Conservation (phyloP, 495 filamentous ascomycete species). For the Penicillium soppii region DNA sequence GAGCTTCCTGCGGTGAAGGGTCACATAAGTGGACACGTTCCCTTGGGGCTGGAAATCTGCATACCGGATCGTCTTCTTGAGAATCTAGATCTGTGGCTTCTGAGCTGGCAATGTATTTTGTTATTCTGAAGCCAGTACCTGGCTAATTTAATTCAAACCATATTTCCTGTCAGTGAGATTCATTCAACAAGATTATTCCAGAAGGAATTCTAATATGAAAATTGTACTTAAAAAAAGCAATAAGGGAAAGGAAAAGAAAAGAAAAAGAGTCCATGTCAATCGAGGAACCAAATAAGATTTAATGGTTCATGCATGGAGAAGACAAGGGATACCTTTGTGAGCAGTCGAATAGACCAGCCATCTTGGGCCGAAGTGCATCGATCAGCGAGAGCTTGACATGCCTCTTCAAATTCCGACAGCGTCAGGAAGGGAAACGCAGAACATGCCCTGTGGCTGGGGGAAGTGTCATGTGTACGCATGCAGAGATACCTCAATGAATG, state of each 20-base stretch:
- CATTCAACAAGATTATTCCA: conserved; percentile 4
- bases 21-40: conserved; percentile 19
- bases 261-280: conserved; percentile 3
- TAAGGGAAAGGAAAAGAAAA: conserved; percentile 13
- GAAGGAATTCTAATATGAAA: too few relatives aligned
- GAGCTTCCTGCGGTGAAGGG: conserved; percentile 40
- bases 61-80: conserved; percentile 37
- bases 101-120: conserved; percentile 22
- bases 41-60: conserved; percentile 13
- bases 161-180: conserved; percentile 8
- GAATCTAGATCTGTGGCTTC: conserved; percentile 10
- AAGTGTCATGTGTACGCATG: too few relatives aligned
- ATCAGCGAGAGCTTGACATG: conserved; percentile 57
- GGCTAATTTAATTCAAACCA: conserved; percentile 16
- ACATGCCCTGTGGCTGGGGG: conserved; percentile 21
- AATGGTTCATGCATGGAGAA: conserved; percentile 7
- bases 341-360: conserved; percentile 30
- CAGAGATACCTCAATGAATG: conserved; percentile 2
- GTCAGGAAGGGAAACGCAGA: conserved; percentile 55
- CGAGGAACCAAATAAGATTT: not conserved
- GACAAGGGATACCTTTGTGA: conserved; percentile 33
- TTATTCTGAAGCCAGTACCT: conserved; percentile 37
- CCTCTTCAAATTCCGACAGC: conserved; percentile 57
- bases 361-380: conserved; percentile 26
- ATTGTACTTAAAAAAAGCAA: too few relatives aligned